A percentile compares a stretch with the other conserved stretches of the same genome.
Evolutionary conservation across 148 eudicot species (phyloP).

Genomic region (Rhododendron simsii): DNA sequence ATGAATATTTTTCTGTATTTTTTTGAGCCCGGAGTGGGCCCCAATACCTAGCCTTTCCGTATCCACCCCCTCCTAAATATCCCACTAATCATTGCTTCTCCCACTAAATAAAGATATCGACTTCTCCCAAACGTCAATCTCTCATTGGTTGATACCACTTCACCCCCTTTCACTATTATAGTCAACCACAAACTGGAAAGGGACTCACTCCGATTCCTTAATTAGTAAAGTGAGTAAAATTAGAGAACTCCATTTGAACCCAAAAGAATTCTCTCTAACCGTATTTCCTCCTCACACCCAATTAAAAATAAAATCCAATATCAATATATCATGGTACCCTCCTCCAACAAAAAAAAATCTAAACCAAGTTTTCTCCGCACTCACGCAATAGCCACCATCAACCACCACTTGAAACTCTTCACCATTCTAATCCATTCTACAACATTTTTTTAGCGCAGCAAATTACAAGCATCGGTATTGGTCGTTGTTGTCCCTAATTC

Average conservation of each 20-base stretch:
- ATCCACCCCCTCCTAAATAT: not conserved
- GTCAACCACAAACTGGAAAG: not conserved
- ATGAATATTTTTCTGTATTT: too few species aligned
- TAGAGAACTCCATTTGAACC: not conserved
- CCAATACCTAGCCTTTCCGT: too few species aligned
- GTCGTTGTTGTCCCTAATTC: too few species aligned
- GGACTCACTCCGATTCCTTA: not conserved
- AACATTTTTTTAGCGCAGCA: too few species aligned
- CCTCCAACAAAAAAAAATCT: too few species aligned
- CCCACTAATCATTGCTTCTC: not conserved
- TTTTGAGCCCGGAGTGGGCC: too few species aligned
- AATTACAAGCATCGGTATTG: too few species aligned
- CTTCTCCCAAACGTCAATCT: not conserved
- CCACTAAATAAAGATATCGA: not conserved
- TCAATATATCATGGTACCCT: too few species aligned
- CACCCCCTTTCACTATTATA: not conserved
- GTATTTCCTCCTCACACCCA: not conserved
- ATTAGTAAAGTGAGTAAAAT: not conserved
- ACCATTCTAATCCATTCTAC: too few species aligned
- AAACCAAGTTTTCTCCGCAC: not conserved
- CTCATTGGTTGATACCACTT: not conserved
- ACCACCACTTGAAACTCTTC: not conserved
- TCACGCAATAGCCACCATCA: not conserved
- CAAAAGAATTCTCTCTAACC: not conserved
- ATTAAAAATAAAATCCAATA: not conserved